Percentiles rank a stretch among this genome's conserved stretches.
Conservation (phyloP, 495 filamentous ascomycete genomes). For the Penicillium taxi region DNA sequence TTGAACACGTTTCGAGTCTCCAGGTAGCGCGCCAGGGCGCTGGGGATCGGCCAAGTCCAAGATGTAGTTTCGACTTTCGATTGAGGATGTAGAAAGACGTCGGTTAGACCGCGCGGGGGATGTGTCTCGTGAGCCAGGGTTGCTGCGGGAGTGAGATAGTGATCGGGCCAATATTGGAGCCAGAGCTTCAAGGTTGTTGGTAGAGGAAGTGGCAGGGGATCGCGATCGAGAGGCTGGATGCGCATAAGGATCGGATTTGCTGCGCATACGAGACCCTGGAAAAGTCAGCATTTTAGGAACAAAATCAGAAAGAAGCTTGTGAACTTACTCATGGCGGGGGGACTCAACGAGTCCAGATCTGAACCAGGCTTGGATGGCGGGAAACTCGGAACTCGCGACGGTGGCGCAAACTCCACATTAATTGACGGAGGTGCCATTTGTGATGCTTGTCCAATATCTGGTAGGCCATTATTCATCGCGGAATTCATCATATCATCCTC, state of each 20-base stretch:
- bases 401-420: slow-evolving; percentile 88
- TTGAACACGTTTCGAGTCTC: slow-evolving; percentile 67
- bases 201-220: slow-evolving; percentile 36
- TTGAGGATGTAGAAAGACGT: slow-evolving; percentile 80
- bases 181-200: slow-evolving; percentile 39
- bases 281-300: slow-evolving; percentile 4
- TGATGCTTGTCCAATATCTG: slow-evolving; percentile 59
- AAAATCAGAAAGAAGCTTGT: slow-evolving; percentile 3
- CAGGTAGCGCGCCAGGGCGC: slow-evolving; percentile 58
- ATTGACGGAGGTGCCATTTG: slow-evolving; percentile 82
- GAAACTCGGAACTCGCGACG: slow-evolving; percentile 63
- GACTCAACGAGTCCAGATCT: slow-evolving; percentile 72
- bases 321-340: slow-evolving; percentile 71
- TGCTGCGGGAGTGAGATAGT: slow-evolving; percentile 49
- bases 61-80: slow-evolving; percentile 83
- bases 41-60: slow-evolving; percentile 84
- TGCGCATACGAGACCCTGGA: slow-evolving; percentile 51
- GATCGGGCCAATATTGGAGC: slow-evolving; percentile 49
- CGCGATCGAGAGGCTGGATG: slow-evolving; percentile 37
- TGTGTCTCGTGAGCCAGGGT: slow-evolving; percentile 44
- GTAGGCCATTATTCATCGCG: slow-evolving; percentile 25
- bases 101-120: slow-evolving; percentile 57
- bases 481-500: slow-evolving; percentile 21
- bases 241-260: slow-evolving; percentile 67
- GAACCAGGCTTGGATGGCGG: slow-evolving; percentile 53